Evolutionary conservation across 1,284 basidiomycete genomes (phyloP).

Genomic region (Apiotrichum laibachii): DNA sequence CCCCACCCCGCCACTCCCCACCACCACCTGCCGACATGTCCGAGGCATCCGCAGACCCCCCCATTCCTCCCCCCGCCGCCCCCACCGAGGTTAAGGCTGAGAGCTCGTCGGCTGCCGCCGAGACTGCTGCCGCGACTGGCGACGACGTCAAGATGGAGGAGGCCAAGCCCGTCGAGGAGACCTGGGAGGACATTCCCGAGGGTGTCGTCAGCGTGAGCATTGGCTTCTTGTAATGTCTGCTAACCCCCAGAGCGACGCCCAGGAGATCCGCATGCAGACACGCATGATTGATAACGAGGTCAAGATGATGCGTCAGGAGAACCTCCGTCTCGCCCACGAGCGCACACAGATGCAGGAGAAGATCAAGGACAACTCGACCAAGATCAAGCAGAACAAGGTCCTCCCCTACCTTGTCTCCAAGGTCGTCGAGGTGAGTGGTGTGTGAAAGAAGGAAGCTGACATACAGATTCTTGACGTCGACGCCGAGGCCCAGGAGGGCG

Average conservation of each 20-base stretch:
- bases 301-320: slow-evolving; percentile 95
- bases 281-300: slow-evolving; percentile 92
- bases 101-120: slow-evolving; percentile 15
- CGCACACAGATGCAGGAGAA: slow-evolving; percentile 95
- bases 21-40: slow-evolving; percentile 17
- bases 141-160: slow-evolving; percentile 27
- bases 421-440: slow-evolving; percentile 75
- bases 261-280: slow-evolving; percentile 70
- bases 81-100: slow-evolving; percentile 13
- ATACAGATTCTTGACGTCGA: slow-evolving; percentile 90
- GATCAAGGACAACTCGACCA: slow-evolving; percentile 96
- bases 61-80: slow-evolving; percentile 17
- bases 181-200: slow-evolving; percentile 48
- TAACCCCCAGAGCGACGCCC: slow-evolving; percentile 19
- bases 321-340: slow-evolving; percentile 85
- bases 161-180: slow-evolving; percentile 38
- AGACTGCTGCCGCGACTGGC: slow-evolving; percentile 15
- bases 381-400: slow-evolving; percentile 99
- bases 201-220: slow-evolving; percentile 40
- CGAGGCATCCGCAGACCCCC: slow-evolving; percentile 20
- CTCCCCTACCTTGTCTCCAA: slow-evolving; percentile 97
- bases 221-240: neutral
- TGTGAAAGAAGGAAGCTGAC: neutral
- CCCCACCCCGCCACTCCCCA: neutral
- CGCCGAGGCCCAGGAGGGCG: slow-evolving; percentile 89